Base-by-base conservation (phyloP, 2,329 filamentous ascomycete genomes). In the Colletotrichum agaves region DNA sequence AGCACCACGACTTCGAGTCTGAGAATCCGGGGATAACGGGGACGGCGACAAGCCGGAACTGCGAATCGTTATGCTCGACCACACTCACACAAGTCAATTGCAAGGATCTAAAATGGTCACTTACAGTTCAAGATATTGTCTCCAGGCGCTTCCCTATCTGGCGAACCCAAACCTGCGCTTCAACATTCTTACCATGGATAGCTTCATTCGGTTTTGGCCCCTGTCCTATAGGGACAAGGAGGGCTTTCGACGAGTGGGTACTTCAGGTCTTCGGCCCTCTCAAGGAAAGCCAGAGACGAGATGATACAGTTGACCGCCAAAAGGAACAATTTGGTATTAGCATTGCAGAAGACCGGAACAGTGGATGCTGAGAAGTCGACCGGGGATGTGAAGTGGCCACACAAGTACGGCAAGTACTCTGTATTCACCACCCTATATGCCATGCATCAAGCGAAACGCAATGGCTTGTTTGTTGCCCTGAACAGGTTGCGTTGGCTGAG, bases 201-300 rank as follows among this genome's bases (percentile, higher is more conserved):
- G 21, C 0, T 0, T n/a, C n/a, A n/a, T n/a, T n/a, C n/a, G n/a
- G n/a, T 1, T 0, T 27, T 27, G 46, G 46, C 0, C 27, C 19
- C 19, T 49, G 21, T 21, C 46, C 46, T 5, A 33, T 33, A 10
- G 31, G 10, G 90, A 88, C 67, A 91, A 70, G 23, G 66, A 93
- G 70, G n/a, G n/a, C n/a, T n/a, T 87, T 84, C 2, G 90, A 91
- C 21, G 84, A 71, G 47, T 66, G 43, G 41, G 23, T n/a, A 11
- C 0, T 41, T 12, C n/a, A 35, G 33, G 17, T 23, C 6, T 19
- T 8, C 23, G 35, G 19, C 19, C 43, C 15, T 35, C 12, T 49
- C 15, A n/a, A 21, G 13, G 41, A 6, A n/a, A 37, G 31, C 60
- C 21, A 4, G 31, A 15, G 47, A 41, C 31, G 31, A 33, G 31